Base-by-base conservation (phyloP, 306 rosid genomes). In the Sicyos baderoa region DNA sequence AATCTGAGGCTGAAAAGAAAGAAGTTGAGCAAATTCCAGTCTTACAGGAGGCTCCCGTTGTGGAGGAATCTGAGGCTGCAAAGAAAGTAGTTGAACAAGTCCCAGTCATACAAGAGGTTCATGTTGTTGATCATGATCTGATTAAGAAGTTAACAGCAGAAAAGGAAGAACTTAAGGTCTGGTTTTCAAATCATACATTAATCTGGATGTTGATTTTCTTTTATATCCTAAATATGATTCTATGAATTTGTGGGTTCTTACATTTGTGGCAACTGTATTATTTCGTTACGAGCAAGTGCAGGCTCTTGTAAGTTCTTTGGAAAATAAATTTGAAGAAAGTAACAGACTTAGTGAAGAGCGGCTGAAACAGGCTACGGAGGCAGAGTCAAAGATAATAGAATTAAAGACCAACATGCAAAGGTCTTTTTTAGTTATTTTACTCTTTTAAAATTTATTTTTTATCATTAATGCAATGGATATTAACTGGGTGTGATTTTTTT, bases 361-460 rank as follows among this genome's bases (percentile, higher is more conserved):
- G 60, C 80, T 85, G 82, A 88, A 80, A 77, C 99, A 86, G 82
- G 88, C 88, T 65, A 35, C 68, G 47, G 91, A 82, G 29, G 89
- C 97, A 45, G 99, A 93, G 78, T 78, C 83, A 25, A 88, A 82
- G 87, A 90, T 93, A 58, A 88, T 88, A 75, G 86, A 88, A 42
- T 72, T 90, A 74, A 93, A 90, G 86, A 88, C 93, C 37, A 10
- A 81, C 66, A 88, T 85, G 95, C 97, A 88, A 54, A 93, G 96
- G 99, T 93, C 44, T 40, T 40, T 76, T 55, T 59, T 53, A 3
- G 35, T 49, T 25, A 37, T 55, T 74, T 76, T 55, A 25, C 52
- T 75, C 45, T 77, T 48, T 59, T 49, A 29, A 29, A 29, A 29
- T 29, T 29, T 29, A 32, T 63, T 53, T 75, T 73, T 40, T 37